These are phyloP conservation scores for Elaeis guineensis DNA, from an alignment of 176 grass and related monocot species.

Conservation along the genomic window DNA sequence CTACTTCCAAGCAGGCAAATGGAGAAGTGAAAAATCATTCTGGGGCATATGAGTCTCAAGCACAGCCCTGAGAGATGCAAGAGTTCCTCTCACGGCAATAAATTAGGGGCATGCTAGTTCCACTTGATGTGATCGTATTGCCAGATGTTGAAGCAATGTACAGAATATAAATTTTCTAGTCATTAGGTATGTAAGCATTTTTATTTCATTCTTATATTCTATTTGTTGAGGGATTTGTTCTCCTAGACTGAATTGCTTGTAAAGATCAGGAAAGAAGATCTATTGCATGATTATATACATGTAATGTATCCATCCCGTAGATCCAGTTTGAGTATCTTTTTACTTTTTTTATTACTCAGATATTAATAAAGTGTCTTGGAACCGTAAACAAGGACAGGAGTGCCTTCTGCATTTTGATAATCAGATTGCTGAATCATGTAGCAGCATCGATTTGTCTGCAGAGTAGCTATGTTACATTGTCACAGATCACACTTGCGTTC, in stretches of 20 bases:
- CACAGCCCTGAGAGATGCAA: slow-evolving; percentile 29
- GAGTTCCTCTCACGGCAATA: slow-evolving; percentile 44
- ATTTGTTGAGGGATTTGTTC: slow-evolving; percentile 18
- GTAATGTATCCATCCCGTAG: neutral
- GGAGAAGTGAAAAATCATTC: slow-evolving; percentile 46
- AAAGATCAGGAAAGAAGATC: slow-evolving; percentile 15
- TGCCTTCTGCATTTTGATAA: no score
- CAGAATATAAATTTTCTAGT: slow-evolving; percentile 29
- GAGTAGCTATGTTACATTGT: no score
- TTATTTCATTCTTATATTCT: slow-evolving; percentile 22
- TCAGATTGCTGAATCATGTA: no score
- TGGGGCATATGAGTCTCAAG: slow-evolving; percentile 29
- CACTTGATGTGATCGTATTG: no score
- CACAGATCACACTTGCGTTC: no score
- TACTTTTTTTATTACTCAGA: slow-evolving; percentile 1
- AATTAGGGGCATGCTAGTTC: no score
- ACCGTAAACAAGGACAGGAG: no score
- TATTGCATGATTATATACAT: slow-evolving; percentile 21
- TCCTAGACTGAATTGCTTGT: slow-evolving; percentile 23
- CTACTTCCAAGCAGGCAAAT: slow-evolving; percentile 52
- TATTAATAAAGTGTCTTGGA: slow-evolving; percentile 1
- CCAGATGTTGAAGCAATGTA: slow-evolving; percentile 27
- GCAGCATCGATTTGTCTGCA: no score
- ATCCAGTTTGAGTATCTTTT: slow-evolving; percentile 5
- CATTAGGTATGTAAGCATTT: slow-evolving; percentile 12